Evolutionary conservation across 1,284 basidiomycete species (phyloP).

Genomic region (Meira nashicola): DNA sequence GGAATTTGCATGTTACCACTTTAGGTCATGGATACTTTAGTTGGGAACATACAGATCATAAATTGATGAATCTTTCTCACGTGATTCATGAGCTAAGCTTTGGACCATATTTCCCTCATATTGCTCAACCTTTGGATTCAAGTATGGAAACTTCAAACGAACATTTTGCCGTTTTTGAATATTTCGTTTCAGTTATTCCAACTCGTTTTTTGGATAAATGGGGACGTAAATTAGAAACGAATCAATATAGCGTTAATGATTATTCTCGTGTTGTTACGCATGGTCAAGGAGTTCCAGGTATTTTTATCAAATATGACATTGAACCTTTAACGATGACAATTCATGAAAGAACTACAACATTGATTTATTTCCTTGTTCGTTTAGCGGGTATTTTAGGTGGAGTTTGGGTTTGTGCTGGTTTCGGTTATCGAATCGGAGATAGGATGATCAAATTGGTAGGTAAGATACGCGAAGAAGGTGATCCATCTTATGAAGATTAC

Average conservation of each 20-base stretch:
- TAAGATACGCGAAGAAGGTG: constrained; percentile 14
- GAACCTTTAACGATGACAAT: constrained; percentile 83
- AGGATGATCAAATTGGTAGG: constrained; percentile 21
- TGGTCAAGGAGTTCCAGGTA: constrained; percentile 68
- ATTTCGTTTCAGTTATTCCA: constrained; percentile 89
- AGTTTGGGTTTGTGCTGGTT: constrained; percentile 49
- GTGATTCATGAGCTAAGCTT: constrained; percentile 95
- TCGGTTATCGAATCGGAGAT: constrained; percentile 35
- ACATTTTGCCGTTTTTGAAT: constrained; percentile 68
- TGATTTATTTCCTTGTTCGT: constrained; percentile 77
- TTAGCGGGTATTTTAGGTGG: constrained; percentile 57
- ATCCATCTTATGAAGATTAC: constrained; percentile 21
- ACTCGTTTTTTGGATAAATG: constrained; percentile 79
- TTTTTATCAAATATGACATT: constrained; percentile 67
- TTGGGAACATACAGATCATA: constrained; percentile 77
- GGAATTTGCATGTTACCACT: constrained; percentile 64
- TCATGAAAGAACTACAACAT: constrained; percentile 74
- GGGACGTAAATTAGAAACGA: constrained; percentile 64
- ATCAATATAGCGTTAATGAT: constrained; percentile 93
- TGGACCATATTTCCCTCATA: constrained; percentile 91
- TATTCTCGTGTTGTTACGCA: constrained; percentile 75
- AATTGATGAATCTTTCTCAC: constrained; percentile 94
- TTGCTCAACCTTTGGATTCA: constrained; percentile 81
- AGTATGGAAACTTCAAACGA: constrained; percentile 71
- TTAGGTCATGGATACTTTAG: constrained; percentile 89